A percentile compares a stretch with the other conserved stretches of the same genome.
These are phyloP conservation scores for Saccharomycopsis javanensis DNA, from an alignment of 805 yeast species.

Conservation along the genomic window DNA sequence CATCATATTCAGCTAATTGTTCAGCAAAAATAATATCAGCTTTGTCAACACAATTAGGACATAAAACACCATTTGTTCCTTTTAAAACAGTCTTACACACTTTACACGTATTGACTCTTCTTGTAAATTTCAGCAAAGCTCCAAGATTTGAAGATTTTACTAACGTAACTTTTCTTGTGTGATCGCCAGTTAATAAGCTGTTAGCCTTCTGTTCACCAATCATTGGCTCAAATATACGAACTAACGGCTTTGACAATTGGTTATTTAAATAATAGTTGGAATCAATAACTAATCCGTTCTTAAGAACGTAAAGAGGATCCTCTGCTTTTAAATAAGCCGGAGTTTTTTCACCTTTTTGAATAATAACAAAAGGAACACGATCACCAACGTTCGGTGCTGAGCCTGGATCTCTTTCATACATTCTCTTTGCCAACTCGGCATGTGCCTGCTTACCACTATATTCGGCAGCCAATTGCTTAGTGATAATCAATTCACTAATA, in stretches of 20 bases:
- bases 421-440: conserved; percentile 89
- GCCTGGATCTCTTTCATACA: conserved; percentile 94
- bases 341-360: conserved; percentile 65
- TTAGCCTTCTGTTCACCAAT: conserved; percentile 78
- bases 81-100: conserved; percentile 75
- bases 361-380: conserved; percentile 94
- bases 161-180: conserved; percentile 67
- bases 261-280: conserved; percentile 89
- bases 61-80: conserved; percentile 61
- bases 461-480: conserved; percentile 86
- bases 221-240: conserved; percentile 91
- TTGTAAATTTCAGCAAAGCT: conserved; percentile 86
- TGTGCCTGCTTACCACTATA: conserved; percentile 97
- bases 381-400: conserved; percentile 96
- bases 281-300: conserved; percentile 86
- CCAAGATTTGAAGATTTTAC: conserved; percentile 37
- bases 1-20: conserved; percentile 70
- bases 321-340: conserved; percentile 94
- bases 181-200: conserved; percentile 72
- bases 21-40: conserved; percentile 77
- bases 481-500: conserved; percentile 84
- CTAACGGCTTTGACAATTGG: conserved; percentile 84
- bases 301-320: conserved; percentile 89
- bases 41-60: conserved; percentile 63
- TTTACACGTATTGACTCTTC: conserved; percentile 79